A percentile compares a stretch with the other conserved stretches of the same genome.
These are phyloP conservation scores for Acanthamoeba castellanii DNA, from an alignment of 208 protist species.

Conservation along the genomic window DNA sequence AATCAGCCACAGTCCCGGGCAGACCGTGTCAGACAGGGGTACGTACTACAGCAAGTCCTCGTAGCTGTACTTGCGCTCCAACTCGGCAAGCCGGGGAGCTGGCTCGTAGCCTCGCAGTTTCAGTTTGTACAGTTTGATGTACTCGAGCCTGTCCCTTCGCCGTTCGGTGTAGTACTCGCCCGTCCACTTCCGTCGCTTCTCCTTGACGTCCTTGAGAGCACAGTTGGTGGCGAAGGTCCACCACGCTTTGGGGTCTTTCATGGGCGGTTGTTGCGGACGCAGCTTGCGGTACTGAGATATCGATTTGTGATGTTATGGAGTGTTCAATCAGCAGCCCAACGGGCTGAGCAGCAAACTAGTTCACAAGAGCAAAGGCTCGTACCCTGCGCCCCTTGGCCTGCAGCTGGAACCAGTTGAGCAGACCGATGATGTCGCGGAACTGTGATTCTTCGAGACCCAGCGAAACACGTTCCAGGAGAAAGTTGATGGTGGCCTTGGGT, in stretches of 20 bases:
- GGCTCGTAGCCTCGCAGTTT: constrained; percentile 51
- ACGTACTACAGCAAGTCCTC: constrained; percentile 70
- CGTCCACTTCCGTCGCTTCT: constrained; percentile 49
- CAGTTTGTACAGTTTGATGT: constrained; percentile 61
- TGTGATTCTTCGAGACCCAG: constrained; percentile 77
- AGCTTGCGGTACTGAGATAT: constrained; percentile 16
- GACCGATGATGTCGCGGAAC: constrained; percentile 77
- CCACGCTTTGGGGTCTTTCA: constrained; percentile 37
- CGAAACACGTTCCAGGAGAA: constrained; percentile 77
- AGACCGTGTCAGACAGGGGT: not conserved
- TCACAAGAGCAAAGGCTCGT: constrained; percentile 17
- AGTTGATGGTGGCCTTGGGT: constrained; percentile 72
- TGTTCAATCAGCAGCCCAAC: not conserved
- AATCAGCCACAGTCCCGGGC: not conserved
- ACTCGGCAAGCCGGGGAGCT: constrained; percentile 47
- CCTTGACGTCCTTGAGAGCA: constrained; percentile 40
- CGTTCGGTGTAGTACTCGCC: constrained; percentile 42
- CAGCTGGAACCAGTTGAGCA: constrained; percentile 75
- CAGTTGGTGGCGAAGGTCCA: constrained; percentile 63
- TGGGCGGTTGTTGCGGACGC: not conserved
- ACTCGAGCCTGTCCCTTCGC: constrained; percentile 57
- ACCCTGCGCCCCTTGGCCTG: constrained; percentile 76
- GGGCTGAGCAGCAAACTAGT: not conserved
- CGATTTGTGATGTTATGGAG: not conserved
- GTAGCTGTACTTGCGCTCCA: constrained; percentile 57